phyloP scores from a whole-genome alignment of 139 green algal genomes.

The Desmodesmus armatus region DNA sequence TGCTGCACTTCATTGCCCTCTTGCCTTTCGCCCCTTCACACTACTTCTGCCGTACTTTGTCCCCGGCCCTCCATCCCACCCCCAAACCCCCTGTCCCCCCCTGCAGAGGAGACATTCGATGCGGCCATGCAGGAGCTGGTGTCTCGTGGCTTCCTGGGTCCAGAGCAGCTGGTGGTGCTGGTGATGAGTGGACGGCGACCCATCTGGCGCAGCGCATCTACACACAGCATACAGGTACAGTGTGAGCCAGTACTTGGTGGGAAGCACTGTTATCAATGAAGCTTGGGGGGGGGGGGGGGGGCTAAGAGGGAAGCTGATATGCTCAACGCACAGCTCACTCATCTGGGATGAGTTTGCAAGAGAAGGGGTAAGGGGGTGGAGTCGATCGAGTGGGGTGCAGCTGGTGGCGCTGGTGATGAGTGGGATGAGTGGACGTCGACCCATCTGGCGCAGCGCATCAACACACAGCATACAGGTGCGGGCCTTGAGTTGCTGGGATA shows the following conservation, averaged over 20 bases:
- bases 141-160: constrained; percentile 63
- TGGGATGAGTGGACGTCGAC: constrained; percentile 75
- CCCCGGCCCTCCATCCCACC: background rate
- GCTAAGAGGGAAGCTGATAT: background rate
- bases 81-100: background rate
- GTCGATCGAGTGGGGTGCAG: background rate
- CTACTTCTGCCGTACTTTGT: too few species aligned
- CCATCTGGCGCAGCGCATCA: constrained; percentile 84
- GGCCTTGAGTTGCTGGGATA: too few species aligned
- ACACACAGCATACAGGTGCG: constrained; percentile 84
- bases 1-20: too few species aligned
- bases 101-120: constrained; percentile 66
- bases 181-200: constrained; percentile 84
- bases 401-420: background rate
- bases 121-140: constrained; percentile 74
- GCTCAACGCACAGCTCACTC: background rate
- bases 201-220: constrained; percentile 84
- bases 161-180: constrained; percentile 80
- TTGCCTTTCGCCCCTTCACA: too few species aligned
- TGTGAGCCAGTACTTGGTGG: too few species aligned
- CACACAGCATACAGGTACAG: constrained; percentile 82
- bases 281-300: background rate
- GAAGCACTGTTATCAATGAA: too few species aligned
- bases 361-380: background rate
- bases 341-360: background rate